Base-by-base conservation (phyloP, 106 monocot species). In the Agapanthus africanus region DNA sequence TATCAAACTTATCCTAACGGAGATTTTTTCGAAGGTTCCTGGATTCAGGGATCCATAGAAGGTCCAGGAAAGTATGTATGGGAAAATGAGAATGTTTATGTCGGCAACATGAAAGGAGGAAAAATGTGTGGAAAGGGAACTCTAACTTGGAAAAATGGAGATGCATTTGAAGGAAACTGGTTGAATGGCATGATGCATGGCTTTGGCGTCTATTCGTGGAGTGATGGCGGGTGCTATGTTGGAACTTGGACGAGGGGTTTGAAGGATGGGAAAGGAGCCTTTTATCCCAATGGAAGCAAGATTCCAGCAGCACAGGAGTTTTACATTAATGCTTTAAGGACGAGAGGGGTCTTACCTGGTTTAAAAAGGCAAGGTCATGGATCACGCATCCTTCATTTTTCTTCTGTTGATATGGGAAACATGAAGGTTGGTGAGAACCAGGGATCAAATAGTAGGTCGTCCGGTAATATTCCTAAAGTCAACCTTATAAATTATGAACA, bases 221-320 rank as follows among this genome's bases (percentile, higher is more conserved):
- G 74, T 66, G 87, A 83, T 74, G 86, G 91, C 67, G 89, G 92
- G 36, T 89, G 69, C 70, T 97, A 92, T 75, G 66, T 97, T 66
- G 97, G 97, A 38, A 97, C 89, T 38, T 97, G 97, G 97, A 97
- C 91, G 23, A 84, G 86, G 67, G 97, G 97, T 26, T 79, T 92
- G 68, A 97, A 92, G 73, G 97, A 97, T 82, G 97, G 97, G 19
- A 97, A 91, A 71, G 97, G 97, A 32, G 66, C 82, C 11, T 92
- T 91, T 63, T 97, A 97, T 73, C 97, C 91, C 19, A 78, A 73
- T 44, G 83, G 91, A 70, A 78, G 87, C 68, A 97, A 64, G 70
- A 67, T 89, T 68, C 89, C 91, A 47, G 86, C 80, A 51, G 75
- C 37, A 35, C 80, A 92, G 47, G 88, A 92, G 37, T 35, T 82